phyloP scores from a whole-genome alignment of 2,329 filamentous ascomycete genomes.

The Sporothrix mexicana region DNA sequence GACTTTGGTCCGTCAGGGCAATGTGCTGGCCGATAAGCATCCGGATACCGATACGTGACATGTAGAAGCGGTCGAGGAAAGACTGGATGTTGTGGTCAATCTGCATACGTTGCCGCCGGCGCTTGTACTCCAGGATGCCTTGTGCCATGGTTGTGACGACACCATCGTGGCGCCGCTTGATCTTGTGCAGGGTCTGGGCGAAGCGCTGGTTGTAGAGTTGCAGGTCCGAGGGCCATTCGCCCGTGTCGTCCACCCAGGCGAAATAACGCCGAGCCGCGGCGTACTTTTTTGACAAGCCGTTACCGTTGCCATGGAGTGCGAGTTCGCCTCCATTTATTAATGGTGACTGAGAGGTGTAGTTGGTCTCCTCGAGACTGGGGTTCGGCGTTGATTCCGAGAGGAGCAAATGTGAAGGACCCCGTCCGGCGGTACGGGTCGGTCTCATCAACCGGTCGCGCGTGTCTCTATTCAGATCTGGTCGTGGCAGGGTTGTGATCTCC shows the following conservation, averaged over 20 bases:
- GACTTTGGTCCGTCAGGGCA: constrained; percentile 89
- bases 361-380: constrained; percentile 83
- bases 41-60: constrained; percentile 98
- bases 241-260: constrained; percentile 84
- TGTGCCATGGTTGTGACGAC: constrained; percentile 98
- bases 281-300: constrained; percentile 54
- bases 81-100: constrained; percentile 97
- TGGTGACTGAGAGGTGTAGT: constrained; percentile 67
- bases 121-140: constrained; percentile 97
- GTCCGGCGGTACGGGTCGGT: constrained; percentile 63
- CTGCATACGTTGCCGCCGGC: constrained; percentile 93
- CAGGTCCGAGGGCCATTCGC: constrained; percentile 91
- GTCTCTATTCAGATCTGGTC: constrained; percentile 76
- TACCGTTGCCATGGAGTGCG: constrained; percentile 49
- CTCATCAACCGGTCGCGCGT: constrained; percentile 79
- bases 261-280: constrained; percentile 77
- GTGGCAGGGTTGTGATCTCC: constrained; percentile 89
- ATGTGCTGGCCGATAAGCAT: constrained; percentile 99
- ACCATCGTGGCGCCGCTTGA: constrained; percentile 94
- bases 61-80: constrained; percentile 98
- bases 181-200: constrained; percentile 84
- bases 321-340: constrained; percentile 28
- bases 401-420: constrained; percentile 58
- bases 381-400: constrained; percentile 86
- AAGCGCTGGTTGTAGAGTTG: constrained; percentile 94